Conservation (phyloP, 257 asterid genomes). For the Nicotiana paniculata region DNA sequence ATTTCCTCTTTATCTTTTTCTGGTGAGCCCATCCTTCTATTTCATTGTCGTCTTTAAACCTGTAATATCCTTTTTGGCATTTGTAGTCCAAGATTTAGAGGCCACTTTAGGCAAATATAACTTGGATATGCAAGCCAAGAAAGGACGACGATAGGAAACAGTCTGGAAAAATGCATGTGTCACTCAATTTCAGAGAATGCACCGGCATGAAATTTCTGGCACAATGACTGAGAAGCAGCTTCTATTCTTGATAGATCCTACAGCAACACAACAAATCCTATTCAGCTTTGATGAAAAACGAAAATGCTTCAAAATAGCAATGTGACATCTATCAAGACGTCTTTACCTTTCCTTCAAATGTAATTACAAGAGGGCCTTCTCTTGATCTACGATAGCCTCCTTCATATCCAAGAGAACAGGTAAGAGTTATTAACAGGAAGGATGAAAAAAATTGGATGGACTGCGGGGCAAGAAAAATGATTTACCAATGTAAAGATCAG, state of each 20-base stretch:
- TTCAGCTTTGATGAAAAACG: not conserved
- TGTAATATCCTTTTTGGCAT: not conserved
- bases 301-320: not conserved
- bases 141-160: not conserved
- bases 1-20: not conserved
- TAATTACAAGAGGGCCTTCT: conserved; percentile 51
- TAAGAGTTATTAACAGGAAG: not conserved
- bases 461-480: not conserved
- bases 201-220: conserved; percentile 38
- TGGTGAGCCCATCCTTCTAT: not conserved
- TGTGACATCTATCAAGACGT: not conserved
- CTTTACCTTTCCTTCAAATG: conserved; percentile 61
- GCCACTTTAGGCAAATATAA: not conserved
- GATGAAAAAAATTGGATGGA: not conserved
- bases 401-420: conserved; percentile 19
- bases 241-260: conserved; percentile 54
- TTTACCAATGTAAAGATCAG: conserved; percentile 68
- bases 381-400: conserved; percentile 67
- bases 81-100: not conserved
- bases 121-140: conserved; percentile 3
- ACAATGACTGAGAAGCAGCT: conserved; percentile 50
- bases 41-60: not conserved
- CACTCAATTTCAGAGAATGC: conserved; percentile 36
- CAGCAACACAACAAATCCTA: conserved; percentile 15
- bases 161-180: not conserved